Evolutionary conservation across 2,329 filamentous ascomycete species (phyloP).

Genomic region (Ophiosphaerella narmari): DNA sequence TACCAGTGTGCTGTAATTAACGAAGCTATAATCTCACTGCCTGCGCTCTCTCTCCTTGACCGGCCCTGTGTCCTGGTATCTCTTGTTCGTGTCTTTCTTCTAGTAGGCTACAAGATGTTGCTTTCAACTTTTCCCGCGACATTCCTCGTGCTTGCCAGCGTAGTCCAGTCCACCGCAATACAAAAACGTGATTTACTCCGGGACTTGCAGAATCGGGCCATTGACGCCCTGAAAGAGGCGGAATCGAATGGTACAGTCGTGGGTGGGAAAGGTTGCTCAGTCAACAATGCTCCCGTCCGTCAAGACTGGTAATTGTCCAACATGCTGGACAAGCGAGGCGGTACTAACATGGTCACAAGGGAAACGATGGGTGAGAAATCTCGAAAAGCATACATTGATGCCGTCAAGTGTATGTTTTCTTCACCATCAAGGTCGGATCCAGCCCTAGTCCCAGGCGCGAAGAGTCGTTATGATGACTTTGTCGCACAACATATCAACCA

Average conservation of each 20-base stretch:
- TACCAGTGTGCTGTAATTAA: no score
- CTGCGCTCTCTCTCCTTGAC: no score
- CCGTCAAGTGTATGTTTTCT: slow-evolving; percentile 24
- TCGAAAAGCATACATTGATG: slow-evolving; percentile 22
- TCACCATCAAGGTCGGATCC: slow-evolving; percentile 17
- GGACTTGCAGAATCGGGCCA: background rate
- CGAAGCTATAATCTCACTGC: no score
- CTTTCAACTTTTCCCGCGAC: no score
- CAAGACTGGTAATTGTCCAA: slow-evolving; percentile 16
- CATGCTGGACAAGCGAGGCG: background rate
- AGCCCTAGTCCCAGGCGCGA: slow-evolving; percentile 19
- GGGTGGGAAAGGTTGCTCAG: slow-evolving; percentile 1
- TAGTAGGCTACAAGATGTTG: no score
- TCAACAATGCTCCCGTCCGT: slow-evolving; percentile 12
- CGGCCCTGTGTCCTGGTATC: no score
- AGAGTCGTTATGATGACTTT: slow-evolving; percentile 35
- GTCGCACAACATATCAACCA: slow-evolving; percentile 28
- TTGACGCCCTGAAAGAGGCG: background rate
- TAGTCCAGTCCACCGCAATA: background rate
- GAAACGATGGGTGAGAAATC: slow-evolving; percentile 1
- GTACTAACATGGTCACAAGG: background rate
- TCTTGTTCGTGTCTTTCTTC: no score
- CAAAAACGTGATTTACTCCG: background rate
- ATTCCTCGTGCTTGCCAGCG: background rate
- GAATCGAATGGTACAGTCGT: background rate